These are phyloP conservation scores for Colletotrichum graminicola DNA, from an alignment of 2,329 filamentous ascomycete species.

Conservation along the genomic window DNA sequence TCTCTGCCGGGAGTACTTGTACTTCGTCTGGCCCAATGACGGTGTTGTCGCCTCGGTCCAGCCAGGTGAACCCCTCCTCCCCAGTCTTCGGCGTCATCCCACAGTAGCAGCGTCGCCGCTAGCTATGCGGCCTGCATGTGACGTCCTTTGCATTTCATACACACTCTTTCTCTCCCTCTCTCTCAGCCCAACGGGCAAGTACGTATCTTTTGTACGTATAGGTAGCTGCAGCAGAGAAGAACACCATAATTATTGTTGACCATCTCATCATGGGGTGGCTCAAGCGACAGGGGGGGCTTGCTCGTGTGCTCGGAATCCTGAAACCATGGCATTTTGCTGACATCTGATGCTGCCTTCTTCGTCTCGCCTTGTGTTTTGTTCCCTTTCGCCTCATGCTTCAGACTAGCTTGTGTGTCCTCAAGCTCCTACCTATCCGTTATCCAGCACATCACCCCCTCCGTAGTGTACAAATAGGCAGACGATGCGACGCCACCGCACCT, in stretches of 20 bases:
- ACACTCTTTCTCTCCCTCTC: neutral
- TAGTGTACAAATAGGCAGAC: constrained; percentile 1
- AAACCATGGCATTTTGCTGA: constrained; percentile 33
- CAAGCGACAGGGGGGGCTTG: constrained; percentile 1
- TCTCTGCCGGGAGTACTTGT: constrained; percentile 2
- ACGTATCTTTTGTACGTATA: neutral
- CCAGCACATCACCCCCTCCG: neutral
- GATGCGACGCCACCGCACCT: neutral
- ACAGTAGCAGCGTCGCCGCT: constrained; percentile 29
- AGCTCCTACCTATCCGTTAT: neutral
- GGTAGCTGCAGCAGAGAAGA: neutral
- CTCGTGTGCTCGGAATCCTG: neutral
- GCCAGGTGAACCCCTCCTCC: constrained; percentile 7
- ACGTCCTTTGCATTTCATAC: constrained; percentile 29
- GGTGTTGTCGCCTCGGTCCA: constrained; percentile 22
- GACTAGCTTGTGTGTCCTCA: neutral
- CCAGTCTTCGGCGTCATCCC: constrained; percentile 40
- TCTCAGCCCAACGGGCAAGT: neutral
- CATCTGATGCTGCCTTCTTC: neutral
- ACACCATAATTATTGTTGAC: constrained; percentile 11
- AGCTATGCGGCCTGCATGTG: constrained; percentile 37
- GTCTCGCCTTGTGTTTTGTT: neutral
- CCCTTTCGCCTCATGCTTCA: neutral
- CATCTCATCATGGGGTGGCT: constrained; percentile 29
- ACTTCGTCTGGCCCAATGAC: constrained; percentile 19